Base-by-base conservation (phyloP, 2,329 filamentous ascomycete genomes). In the Pseudocercospora macadamiae region DNA sequence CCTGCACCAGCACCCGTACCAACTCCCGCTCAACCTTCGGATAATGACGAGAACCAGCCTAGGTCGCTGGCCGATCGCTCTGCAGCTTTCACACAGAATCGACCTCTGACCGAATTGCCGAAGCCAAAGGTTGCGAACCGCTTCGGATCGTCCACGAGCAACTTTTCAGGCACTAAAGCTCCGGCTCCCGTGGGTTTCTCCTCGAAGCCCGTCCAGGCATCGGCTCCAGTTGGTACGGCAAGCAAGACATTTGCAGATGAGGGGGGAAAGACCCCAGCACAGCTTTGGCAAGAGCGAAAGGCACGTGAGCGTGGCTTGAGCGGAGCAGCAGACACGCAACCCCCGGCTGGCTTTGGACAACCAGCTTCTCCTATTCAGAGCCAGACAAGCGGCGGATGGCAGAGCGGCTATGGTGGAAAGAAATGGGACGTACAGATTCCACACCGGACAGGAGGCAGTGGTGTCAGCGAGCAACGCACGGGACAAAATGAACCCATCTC, bases 261-360 rank as follows among this genome's bases (percentile, higher is more conserved):
- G 74, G 93, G 90, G 63, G 95, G 95, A 62, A 99, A 97, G 81
- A 97, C 95, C 4, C 95, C 95, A 5, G 93, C 95, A 26, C 95
- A 99, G 75, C 79, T 96, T 32, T 99, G 95, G 95, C 93, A 93
- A 0, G 95, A 99, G 80, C 96, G 93, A 80, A 97, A 97, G 80
- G 93, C 90, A 34, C 88, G 87, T 61, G 87, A 95, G 73, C 83
- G 88, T 58, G 86, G 83, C 19, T 66, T 74, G 21, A 80, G 75
- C 52, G 87, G 84, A 45, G 79, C 79, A 37, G 78, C 73, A 51
- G 78, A 82, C 51, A 77, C 79, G 25, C 74, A 80, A 51, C 74
- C 79, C 18, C 71, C 83, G 42, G 71, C 74, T 47, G 56, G 48
- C 7, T 57, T 54, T 36, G 62, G 68, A 16, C 52, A 57, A 16